Base-by-base conservation (phyloP, 352 stramenopile species). In the Blastocystis sp. region DNA sequence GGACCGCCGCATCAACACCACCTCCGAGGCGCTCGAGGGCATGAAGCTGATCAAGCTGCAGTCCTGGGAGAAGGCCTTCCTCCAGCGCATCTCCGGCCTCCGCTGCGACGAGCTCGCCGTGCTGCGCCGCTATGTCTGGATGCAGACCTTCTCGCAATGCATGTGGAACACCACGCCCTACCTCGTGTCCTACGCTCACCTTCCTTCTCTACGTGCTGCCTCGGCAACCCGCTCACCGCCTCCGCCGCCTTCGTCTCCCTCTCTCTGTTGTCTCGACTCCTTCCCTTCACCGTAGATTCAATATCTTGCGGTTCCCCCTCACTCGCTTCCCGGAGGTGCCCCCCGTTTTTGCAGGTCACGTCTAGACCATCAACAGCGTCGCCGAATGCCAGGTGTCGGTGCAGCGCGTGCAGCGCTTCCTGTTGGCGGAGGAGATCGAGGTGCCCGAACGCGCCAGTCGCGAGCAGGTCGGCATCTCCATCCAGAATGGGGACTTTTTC, bases 21-120 rank as follows among this genome's bases (percentile, higher is more conserved):
- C 94, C 71, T 94, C 94, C 86, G 95, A 98, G 91, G 93, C 97
- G 7, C 88, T 98, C 28, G 90, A 93, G 1, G 93, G 93, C 19
- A 98, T 98, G 89, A 96, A 98, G 89, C 92, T 98, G 34, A 95
- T 98, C 90, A 98, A 98, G 91, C 88, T 98, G 2, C 94, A 98
- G 78, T 95, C 95, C 2, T 98, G 96, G 96, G 96, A 98, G 89
- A 88, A 92, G 64, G 91, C 88, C 78, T 95, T 96, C 79, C 89
- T 91, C n/a, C 91, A 91, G 61, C 90, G 90, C 21, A 90, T 96
- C 34, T 64, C 92, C 41, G 88, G 82, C 9, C 91, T 91, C 52
- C 91, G 93, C 78, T 89, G 90, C 43, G 89, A 93, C n/a, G 94
- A 97, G 88, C 91, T 98, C 11, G 84, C 89, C 4, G 89, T 91